These are phyloP conservation scores for Coemansia sp. DNA, from an alignment of 192 early-diverging fungal genomes.

Conservation along the genomic window DNA sequence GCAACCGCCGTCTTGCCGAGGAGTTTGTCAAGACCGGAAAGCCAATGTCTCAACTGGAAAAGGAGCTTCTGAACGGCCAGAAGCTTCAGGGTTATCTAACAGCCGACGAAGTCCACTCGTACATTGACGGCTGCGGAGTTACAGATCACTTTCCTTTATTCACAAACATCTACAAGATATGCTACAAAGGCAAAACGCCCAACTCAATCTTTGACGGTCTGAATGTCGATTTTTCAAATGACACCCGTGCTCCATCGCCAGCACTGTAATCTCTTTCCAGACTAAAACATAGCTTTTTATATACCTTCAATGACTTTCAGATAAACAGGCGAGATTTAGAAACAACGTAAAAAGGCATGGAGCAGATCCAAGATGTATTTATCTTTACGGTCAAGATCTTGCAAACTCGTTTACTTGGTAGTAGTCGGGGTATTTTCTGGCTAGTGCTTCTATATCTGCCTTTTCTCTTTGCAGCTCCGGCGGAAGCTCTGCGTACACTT, in stretches of 20 bases:
- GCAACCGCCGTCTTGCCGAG: slow-evolving; percentile 92
- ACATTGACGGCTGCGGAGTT: slow-evolving; percentile 66
- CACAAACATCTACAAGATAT: slow-evolving; percentile 89
- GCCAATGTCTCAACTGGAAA: slow-evolving; percentile 88
- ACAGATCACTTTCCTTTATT: slow-evolving; percentile 87
- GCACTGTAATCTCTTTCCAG: not conserved
- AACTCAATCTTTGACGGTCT: slow-evolving; percentile 61
- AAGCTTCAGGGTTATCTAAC: slow-evolving; percentile 97
- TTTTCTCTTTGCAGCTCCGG: slow-evolving; percentile 77
- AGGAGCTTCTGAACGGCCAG: slow-evolving; percentile 93
- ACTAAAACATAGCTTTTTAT: not conserved
- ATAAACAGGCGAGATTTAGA: no score
- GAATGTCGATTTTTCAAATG: slow-evolving; percentile 53
- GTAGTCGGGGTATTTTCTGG: slow-evolving; percentile 83
- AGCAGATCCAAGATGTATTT: not conserved
- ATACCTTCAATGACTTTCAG: no score
- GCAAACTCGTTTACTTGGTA: slow-evolving; percentile 63
- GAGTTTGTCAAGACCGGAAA: slow-evolving; percentile 91
- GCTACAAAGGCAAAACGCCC: slow-evolving; percentile 77
- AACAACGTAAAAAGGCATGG: no score
- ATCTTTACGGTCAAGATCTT: slow-evolving; percentile 6
- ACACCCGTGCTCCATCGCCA: slow-evolving; percentile 26
- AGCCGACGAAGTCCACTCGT: slow-evolving; percentile 80
- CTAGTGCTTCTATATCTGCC: slow-evolving; percentile 74
- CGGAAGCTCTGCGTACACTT: slow-evolving; percentile 89